Evolutionary conservation across 2,329 filamentous ascomycete genomes (phyloP).

Genomic region (Thelonectria discophora): DNA sequence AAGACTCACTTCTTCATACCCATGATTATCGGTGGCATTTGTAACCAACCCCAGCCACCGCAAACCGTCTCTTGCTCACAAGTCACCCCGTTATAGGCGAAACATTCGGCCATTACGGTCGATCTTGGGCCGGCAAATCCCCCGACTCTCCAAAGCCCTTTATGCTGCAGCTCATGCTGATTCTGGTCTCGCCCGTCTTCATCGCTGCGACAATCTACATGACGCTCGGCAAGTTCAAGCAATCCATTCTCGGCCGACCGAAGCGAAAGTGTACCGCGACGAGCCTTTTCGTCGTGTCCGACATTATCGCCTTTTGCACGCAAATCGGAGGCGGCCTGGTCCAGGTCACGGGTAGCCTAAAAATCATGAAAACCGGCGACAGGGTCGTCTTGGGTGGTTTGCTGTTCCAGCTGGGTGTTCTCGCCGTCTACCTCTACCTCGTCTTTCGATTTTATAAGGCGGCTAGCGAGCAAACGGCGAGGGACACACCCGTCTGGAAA

Average conservation of each 20-base stretch:
- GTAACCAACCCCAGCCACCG: background rate
- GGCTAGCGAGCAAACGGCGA: background rate
- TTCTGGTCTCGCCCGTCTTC: slow-evolving; percentile 25
- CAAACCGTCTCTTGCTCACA: background rate
- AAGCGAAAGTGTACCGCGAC: slow-evolving; percentile 13
- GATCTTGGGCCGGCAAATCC: slow-evolving; percentile 18
- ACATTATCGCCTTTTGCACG: slow-evolving; percentile 10
- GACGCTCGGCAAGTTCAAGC: slow-evolving; percentile 19
- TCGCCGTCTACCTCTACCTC: slow-evolving; percentile 3
- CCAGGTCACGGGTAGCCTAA: slow-evolving; percentile 8
- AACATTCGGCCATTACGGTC: slow-evolving; percentile 24
- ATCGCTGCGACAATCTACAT: slow-evolving; percentile 21
- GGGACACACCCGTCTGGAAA: slow-evolving; percentile 1
- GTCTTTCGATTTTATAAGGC: slow-evolving; percentile 1
- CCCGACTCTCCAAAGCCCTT: slow-evolving; percentile 23
- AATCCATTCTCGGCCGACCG: slow-evolving; percentile 3
- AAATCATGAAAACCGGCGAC: slow-evolving; percentile 17
- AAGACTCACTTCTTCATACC: slow-evolving; percentile 6
- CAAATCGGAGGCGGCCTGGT: slow-evolving; percentile 13
- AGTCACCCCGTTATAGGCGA: slow-evolving; percentile 5
- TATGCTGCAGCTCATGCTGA: slow-evolving; percentile 31
- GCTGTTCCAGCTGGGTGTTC: slow-evolving; percentile 8
- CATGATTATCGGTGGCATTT: slow-evolving; percentile 11
- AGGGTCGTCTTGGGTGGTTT: slow-evolving; percentile 6
- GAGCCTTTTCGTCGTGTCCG: slow-evolving; percentile 4